Evolutionary conservation across 169 alveolate genomes (phyloP).

Genomic region (Plasmodium blacklocki): DNA sequence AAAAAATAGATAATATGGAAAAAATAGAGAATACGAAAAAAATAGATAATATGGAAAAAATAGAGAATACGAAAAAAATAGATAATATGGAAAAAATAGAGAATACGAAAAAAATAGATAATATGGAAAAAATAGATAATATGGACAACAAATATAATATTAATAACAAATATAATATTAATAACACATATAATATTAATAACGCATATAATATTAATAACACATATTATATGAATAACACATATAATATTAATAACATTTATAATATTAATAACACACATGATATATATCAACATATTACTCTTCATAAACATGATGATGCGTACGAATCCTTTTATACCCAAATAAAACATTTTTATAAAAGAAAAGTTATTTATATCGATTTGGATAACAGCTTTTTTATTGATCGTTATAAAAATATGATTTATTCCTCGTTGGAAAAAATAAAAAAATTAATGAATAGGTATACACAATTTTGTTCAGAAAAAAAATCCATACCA

Average conservation of each 20-base stretch:
- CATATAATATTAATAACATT: too few species aligned
- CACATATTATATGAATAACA: too few species aligned
- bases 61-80: too few species aligned
- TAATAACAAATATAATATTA: neutral
- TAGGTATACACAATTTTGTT: conserved; percentile 21
- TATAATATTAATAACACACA: too few species aligned
- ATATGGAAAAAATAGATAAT: neutral
- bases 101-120: too few species aligned
- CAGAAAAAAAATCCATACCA: conserved; percentile 22
- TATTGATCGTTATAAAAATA: conserved; percentile 69
- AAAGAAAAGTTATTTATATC: conserved; percentile 41
- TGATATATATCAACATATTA: too few species aligned
- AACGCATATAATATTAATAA: too few species aligned
- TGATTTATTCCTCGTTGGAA: conserved; percentile 51
- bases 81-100: neutral
- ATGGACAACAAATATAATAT: neutral
- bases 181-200: neutral
- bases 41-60: neutral
- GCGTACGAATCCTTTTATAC: too few species aligned
- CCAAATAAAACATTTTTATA: conserved; percentile 15
- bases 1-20: neutral
- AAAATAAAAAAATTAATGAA: conserved; percentile 54
- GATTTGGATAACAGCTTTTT: conserved; percentile 72
- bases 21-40: too few species aligned
- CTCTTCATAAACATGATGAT: too few species aligned